These are phyloP conservation scores for Casuarina cunninghamiana DNA, from an alignment of 306 rosid genomes.

Conservation along the genomic window DNA sequence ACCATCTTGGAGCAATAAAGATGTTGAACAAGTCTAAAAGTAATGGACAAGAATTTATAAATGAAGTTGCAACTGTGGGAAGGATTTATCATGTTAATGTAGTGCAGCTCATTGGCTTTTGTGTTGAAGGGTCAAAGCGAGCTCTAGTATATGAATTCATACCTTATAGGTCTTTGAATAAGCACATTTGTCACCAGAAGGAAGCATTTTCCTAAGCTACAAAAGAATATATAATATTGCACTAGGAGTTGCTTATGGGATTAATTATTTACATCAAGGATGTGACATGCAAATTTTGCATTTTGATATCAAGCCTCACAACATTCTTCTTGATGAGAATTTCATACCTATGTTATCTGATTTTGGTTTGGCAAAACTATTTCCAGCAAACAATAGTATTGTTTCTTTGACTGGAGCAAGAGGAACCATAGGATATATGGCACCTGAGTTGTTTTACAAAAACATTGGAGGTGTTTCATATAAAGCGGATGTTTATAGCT, in stretches of 20 bases:
- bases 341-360: not conserved
- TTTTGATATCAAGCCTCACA: not conserved
- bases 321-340: not conserved
- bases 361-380: not conserved
- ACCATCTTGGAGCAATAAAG: not conserved
- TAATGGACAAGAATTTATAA: not conserved
- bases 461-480: not conserved
- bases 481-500: not conserved
- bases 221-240: not conserved
- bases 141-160: not conserved
- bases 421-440: not conserved
- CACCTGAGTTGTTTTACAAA: not conserved
- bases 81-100: not conserved
- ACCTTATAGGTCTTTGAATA: not conserved
- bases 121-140: not conserved
- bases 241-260: not conserved
- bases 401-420: not conserved
- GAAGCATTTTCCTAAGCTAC: not conserved
- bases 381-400: too few relatives aligned
- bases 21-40: too few relatives aligned
- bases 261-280: not conserved
- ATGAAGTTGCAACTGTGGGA: not conserved
- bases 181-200: not conserved
- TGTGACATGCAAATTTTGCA: not conserved
- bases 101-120: not conserved